phyloP scores from a whole-genome alignment of 169 alveolate genomes.

The Plasmodium sp. region DNA sequence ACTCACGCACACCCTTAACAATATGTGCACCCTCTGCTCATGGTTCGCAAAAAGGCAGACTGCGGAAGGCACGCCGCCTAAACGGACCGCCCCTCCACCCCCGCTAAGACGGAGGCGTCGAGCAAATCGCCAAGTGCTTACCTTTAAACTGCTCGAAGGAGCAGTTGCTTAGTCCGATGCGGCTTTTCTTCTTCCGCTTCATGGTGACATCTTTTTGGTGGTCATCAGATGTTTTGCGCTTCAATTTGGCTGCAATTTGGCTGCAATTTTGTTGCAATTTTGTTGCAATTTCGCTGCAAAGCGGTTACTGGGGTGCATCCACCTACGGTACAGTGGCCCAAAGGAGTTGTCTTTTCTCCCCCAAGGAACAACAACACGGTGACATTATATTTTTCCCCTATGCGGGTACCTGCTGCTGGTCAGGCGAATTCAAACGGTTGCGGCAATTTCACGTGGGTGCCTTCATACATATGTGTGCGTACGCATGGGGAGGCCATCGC shows the following conservation, averaged over 20 bases:
- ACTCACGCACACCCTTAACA: no score
- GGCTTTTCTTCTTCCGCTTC: slow-evolving; percentile 19
- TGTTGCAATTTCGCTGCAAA: no score
- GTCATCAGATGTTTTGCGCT: background rate
- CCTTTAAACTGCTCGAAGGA: slow-evolving; percentile 60
- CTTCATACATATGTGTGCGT: background rate
- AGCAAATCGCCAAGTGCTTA: background rate
- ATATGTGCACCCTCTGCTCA: background rate
- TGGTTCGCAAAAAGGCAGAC: background rate
- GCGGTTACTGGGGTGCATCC: background rate
- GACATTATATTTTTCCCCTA: background rate
- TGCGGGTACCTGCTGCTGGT: background rate
- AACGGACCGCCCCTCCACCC: background rate
- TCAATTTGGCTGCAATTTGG: background rate
- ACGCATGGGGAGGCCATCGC: background rate
- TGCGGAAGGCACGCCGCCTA: background rate
- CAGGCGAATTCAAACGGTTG: background rate
- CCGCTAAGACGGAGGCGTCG: background rate
- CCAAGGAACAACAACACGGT: background rate
- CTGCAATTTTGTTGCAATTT: no score
- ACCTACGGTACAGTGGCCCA: background rate
- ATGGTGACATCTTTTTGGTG: slow-evolving; percentile 10
- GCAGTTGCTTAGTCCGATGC: slow-evolving; percentile 52
- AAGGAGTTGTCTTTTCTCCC: background rate
- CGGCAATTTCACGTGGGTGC: background rate